Evolutionary conservation across 2,329 filamentous ascomycete genomes (phyloP).

Genomic region (Epichloe amarillans): DNA sequence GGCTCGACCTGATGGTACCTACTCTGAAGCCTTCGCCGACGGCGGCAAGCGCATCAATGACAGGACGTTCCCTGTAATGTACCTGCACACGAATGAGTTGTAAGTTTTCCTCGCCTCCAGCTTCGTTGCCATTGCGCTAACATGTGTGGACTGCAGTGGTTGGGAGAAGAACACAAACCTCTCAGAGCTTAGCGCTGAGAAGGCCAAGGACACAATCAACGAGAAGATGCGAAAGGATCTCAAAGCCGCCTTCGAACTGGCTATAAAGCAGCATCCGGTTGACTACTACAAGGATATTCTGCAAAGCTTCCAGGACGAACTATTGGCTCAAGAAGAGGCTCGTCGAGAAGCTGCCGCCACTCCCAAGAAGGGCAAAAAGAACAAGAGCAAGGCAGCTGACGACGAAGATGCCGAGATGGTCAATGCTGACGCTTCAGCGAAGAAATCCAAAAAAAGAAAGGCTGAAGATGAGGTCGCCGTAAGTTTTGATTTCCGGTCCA

Average conservation of each 20-base stretch:
- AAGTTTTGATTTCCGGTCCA: conserved; percentile 8
- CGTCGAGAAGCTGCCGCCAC: conserved; percentile 27
- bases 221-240: conserved; percentile 73
- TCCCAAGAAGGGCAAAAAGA: conserved; percentile 31
- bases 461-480: conserved; percentile 60
- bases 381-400: conserved; percentile 37
- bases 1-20: conserved; percentile 68
- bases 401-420: conserved; percentile 49
- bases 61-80: conserved; percentile 90
- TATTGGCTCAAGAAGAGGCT: conserved; percentile 41
- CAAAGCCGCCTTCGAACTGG: conserved; percentile 65
- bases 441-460: conserved; percentile 68
- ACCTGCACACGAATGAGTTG: conserved; percentile 92
- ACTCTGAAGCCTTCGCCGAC: conserved; percentile 75
- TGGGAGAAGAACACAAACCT: conserved; percentile 85
- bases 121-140: not conserved
- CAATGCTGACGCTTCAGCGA: conserved; percentile 46
- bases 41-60: conserved; percentile 77
- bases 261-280: conserved; percentile 63
- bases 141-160: conserved; percentile 40
- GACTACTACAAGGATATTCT: conserved; percentile 76
- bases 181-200: conserved; percentile 59
- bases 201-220: conserved; percentile 53
- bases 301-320: conserved; percentile 52
- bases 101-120: conserved; percentile 35